These are phyloP conservation scores for Pseudogymnoascus pannorum DNA, from an alignment of 2,329 filamentous ascomycete species.

Conservation along the genomic window DNA sequence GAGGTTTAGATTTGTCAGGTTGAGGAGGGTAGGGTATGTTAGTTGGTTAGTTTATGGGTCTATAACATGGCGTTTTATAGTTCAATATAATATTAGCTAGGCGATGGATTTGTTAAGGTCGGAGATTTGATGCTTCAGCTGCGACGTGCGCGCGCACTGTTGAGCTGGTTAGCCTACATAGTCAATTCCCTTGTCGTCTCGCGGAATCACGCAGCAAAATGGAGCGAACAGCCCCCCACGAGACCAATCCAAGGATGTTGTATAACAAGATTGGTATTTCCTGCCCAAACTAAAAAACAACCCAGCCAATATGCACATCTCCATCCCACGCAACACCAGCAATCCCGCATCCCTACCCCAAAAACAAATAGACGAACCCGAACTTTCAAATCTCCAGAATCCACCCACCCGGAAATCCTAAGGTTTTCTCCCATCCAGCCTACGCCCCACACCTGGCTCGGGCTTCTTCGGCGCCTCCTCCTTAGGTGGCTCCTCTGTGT, in stretches of 20 bases:
- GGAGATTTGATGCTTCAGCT: background rate
- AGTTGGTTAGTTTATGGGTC: background rate
- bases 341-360: background rate
- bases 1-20: background rate
- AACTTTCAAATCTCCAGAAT: background rate
- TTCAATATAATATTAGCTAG: background rate
- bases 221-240: background rate
- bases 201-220: background rate
- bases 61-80: background rate
- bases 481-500: constrained; percentile 14
- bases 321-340: background rate
- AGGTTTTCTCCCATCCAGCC: constrained; percentile 13
- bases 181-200: too few species aligned
- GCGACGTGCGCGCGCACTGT: too few species aligned
- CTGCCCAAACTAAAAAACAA: background rate
- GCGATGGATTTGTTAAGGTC: background rate
- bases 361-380: background rate
- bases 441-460: constrained; percentile 5
- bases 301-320: background rate
- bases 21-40: background rate
- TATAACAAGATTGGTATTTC: constrained; percentile 3
- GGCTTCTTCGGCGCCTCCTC: constrained; percentile 10
- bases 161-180: background rate
- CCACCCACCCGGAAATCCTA: background rate
- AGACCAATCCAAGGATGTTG: background rate